Evolutionary conservation across 805 yeast species (phyloP).

Genomic region (Clavispora vitiphila): DNA sequence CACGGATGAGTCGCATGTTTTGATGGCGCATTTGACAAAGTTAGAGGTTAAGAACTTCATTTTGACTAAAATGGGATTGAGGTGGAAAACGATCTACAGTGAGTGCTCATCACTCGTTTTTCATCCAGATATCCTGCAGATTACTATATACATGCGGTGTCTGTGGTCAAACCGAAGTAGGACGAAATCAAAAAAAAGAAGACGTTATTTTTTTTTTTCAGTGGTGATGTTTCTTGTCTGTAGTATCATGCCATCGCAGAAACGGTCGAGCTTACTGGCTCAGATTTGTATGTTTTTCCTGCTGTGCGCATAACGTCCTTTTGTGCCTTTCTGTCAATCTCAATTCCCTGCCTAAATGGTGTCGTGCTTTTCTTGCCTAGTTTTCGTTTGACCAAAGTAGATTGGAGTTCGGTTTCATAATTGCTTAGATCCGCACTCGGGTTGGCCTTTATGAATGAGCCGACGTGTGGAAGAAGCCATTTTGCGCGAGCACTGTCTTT

Average conservation of each 20-base stretch:
- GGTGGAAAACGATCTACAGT: neutral
- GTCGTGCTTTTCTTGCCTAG: neutral
- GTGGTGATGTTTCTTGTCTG: no score
- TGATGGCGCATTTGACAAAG: slow-evolving; percentile 90
- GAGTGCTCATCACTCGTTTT: slow-evolving; percentile 2
- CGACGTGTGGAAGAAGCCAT: slow-evolving; percentile 10
- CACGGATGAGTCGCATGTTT: slow-evolving; percentile 67
- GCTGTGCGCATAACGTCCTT: neutral
- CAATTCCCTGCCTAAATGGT: neutral
- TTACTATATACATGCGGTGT: neutral
- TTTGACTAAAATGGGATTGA: neutral
- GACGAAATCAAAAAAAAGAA: neutral
- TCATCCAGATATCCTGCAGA: slow-evolving; percentile 1
- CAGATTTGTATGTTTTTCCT: neutral
- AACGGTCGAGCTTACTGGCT: neutral
- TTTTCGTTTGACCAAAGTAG: neutral
- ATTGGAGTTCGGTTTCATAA: neutral
- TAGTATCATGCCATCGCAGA: neutral
- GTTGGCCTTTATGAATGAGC: neutral
- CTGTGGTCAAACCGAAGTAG: neutral
- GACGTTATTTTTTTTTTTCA: no score
- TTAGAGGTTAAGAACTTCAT: slow-evolving; percentile 97
- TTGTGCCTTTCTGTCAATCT: neutral
- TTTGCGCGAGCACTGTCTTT: slow-evolving; percentile 7
- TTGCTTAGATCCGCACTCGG: neutral